Evolutionary conservation across 208 protist species (phyloP).

Genomic region (Trypanosoma platydactyli): DNA sequence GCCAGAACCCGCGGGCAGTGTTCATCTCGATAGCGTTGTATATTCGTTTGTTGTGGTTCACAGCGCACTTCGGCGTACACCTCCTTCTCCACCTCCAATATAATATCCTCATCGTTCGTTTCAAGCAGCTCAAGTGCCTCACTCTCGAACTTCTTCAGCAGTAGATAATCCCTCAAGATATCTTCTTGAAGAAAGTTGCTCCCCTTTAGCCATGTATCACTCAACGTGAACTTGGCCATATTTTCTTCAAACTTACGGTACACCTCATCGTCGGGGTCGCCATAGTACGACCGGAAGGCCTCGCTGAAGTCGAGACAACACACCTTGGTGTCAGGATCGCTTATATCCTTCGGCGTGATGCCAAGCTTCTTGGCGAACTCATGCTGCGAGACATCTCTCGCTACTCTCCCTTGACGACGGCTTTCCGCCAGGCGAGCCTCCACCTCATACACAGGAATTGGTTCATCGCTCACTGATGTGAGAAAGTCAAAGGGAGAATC

Average conservation of each 20-base stretch:
- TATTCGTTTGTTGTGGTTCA: conserved; percentile 9
- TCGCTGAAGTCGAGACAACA: conserved; percentile 37
- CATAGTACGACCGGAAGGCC: conserved; percentile 49
- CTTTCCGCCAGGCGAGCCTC: conserved; percentile 34
- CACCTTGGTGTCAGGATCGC: conserved; percentile 31
- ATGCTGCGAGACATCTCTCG: conserved; percentile 29
- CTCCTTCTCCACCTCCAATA: conserved; percentile 9
- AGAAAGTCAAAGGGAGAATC: conserved; percentile 58
- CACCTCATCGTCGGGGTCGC: conserved; percentile 53
- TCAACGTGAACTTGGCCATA: conserved; percentile 32
- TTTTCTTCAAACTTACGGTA: conserved; percentile 42
- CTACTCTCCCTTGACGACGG: conserved; percentile 26
- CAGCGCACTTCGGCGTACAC: conserved; percentile 3
- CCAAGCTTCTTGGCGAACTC: conserved; percentile 51
- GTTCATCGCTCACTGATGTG: conserved; percentile 21
- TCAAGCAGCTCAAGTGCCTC: conserved; percentile 1
- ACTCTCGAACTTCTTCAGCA: conserved; percentile 33
- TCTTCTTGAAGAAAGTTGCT: conserved; percentile 30
- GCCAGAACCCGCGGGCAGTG: not conserved
- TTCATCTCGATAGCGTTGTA: conserved; percentile 8
- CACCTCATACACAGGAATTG: conserved; percentile 47
- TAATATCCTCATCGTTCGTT: not conserved
- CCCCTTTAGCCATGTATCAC: conserved; percentile 49
- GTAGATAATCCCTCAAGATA: conserved; percentile 30
- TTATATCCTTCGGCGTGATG: conserved; percentile 41